Evolutionary conservation across 176 grass and related monocot genomes (phyloP), one percentile per base, ranked within the genome.

Genomic region (Hyparrhenia diplandra): DNA sequence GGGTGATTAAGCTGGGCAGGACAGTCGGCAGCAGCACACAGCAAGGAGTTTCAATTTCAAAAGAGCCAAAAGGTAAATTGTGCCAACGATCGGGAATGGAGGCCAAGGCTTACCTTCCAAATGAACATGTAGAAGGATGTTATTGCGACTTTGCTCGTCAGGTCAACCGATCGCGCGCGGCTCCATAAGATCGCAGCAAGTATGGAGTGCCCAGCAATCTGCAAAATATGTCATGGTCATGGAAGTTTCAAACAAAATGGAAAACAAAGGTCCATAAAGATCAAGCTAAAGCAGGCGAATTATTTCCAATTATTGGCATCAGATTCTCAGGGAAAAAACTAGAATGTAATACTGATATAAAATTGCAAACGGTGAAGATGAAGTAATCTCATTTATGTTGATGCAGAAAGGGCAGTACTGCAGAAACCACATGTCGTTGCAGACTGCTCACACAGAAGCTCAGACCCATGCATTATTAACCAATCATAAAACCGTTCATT

Each of bases 51-150:
- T 46, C 41, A 18, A 18, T 47, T 71, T 62, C 4, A 13, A 67
- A 68, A 57, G n/a, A 74, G 23, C 29, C 29, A 39, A 1, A 11
- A 21, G 6, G 4, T 40, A 5, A 29, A 42, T 6, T 7, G 41
- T 8, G 47, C 13, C 12, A 57, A 12, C 49, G 41, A 40, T 47
- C 3, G 0, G 30, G 49, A 60, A 23, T 59, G 24, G 80, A 43
- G 13, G 46, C 2, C 13, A 14, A 25, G 27, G 31, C 17, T 78
- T 86, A 99, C 93, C 97, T 90, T 95, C 97, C 89, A 99, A 82
- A 99, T 94, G 65, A 93, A 93, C 93, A 99, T 96, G 62, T 99
- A 96, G 86, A 99, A 93, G 30, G 90, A 93, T 79, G 93, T 96
- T 86, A 95, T 90, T 27, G 93, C 75, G 25, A 86, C 60, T 83